Evolutionary conservation across 1,284 basidiomycete species (phyloP).

Genomic region (Tilletia setariae): DNA sequence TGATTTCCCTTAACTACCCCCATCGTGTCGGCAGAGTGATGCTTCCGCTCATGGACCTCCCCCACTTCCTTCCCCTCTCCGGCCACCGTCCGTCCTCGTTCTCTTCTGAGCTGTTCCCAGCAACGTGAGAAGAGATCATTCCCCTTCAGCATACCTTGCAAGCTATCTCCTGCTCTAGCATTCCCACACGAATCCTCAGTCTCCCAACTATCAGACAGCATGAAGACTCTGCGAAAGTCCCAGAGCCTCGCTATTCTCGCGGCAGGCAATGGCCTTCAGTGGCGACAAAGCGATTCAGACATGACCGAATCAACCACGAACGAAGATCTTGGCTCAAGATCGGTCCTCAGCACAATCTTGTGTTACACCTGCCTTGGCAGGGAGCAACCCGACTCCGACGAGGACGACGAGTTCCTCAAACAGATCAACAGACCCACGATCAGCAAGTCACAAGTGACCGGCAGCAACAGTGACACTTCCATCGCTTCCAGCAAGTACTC

Average conservation of each 20-base stretch:
- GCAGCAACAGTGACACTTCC: neutral
- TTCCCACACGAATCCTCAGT: no score
- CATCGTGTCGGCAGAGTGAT: no score
- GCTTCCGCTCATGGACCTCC: no score
- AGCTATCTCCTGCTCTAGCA: no score
- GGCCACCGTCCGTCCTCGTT: no score
- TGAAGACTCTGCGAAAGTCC: neutral
- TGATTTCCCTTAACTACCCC: no score
- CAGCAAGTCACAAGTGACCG: neutral
- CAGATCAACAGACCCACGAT: neutral
- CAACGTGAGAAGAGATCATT: no score
- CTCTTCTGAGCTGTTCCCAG: no score
- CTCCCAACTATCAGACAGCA: neutral
- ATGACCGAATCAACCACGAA: neutral
- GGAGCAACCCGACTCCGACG: neutral
- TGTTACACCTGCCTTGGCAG: neutral
- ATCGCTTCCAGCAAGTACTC: constrained; percentile 4
- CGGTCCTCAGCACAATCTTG: neutral
- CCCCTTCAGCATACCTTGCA: no score
- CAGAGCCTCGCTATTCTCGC: constrained; percentile 4
- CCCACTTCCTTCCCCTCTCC: no score
- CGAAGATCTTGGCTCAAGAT: neutral
- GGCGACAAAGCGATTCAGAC: neutral
- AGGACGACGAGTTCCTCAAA: neutral
- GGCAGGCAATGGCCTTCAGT: constrained; percentile 7